Conservation (phyloP, 768 basidiomycete genomes). For the Boletus rex-veris region DNA sequence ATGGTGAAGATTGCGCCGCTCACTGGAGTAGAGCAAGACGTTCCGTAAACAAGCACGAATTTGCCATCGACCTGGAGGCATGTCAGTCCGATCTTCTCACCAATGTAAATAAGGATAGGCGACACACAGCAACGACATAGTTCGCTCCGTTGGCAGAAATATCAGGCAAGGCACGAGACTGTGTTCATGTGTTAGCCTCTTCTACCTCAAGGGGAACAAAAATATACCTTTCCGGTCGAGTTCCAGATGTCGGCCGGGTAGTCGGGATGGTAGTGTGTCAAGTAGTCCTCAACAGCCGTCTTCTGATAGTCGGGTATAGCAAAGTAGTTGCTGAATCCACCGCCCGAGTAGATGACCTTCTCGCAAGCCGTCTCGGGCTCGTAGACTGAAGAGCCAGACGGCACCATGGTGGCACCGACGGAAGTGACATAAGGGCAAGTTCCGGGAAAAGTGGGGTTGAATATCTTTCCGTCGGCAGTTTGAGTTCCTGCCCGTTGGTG, state of each 20-base stretch:
- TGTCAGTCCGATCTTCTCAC: too few species aligned
- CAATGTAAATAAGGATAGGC: too few species aligned
- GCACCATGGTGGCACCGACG: slow-evolving; percentile 44
- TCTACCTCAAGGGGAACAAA: not conserved
- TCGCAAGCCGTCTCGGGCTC: slow-evolving; percentile 52
- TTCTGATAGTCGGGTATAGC: slow-evolving; percentile 40
- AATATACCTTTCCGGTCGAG: slow-evolving; percentile 18
- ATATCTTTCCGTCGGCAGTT: slow-evolving; percentile 41
- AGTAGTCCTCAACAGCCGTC: slow-evolving; percentile 29
- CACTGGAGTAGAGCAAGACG: slow-evolving; percentile 33
- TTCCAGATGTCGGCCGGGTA: slow-evolving; percentile 26
- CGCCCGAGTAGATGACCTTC: slow-evolving; percentile 42
- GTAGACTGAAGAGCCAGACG: slow-evolving; percentile 26
- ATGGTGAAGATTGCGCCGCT: slow-evolving; percentile 34
- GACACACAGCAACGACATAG: slow-evolving; percentile 17
- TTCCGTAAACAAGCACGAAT: slow-evolving; percentile 28
- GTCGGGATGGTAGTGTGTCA: slow-evolving; percentile 28
- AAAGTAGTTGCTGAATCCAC: slow-evolving; percentile 43
- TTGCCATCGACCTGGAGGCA: slow-evolving; percentile 22
- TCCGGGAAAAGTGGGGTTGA: slow-evolving; percentile 52
- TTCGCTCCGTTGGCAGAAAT: slow-evolving; percentile 37
- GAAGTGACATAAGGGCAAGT: slow-evolving; percentile 52
- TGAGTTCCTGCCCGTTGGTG: not conserved
- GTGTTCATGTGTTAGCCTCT: slow-evolving; percentile 6
- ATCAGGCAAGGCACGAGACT: slow-evolving; percentile 38